Conservation (phyloP, 768 basidiomycete genomes). For the Gelatoporia subvermispora region DNA sequence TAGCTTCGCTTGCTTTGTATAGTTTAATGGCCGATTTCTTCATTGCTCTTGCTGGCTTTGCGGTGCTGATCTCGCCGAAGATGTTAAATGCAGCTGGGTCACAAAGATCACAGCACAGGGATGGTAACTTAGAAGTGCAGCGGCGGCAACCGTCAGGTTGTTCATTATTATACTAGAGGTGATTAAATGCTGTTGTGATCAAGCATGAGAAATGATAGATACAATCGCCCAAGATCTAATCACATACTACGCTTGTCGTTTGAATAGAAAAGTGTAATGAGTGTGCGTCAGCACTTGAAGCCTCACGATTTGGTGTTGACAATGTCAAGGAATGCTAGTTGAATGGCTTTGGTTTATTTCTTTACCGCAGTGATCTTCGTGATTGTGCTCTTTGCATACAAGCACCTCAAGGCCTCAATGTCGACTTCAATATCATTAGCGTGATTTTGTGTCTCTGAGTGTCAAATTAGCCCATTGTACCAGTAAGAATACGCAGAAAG, state of each 20-base stretch:
- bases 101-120: constrained; percentile 24
- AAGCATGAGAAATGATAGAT: not conserved
- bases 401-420: no score
- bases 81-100: constrained; percentile 7
- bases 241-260: constrained; percentile 13
- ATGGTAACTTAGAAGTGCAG: constrained; percentile 7
- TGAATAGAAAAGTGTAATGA: constrained; percentile 19
- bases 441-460: no score
- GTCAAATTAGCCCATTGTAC: no score
- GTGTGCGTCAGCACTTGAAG: constrained; percentile 16
- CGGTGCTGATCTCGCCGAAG: not conserved
- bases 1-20: not conserved
- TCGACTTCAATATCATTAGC: no score
- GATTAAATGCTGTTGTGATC: not conserved
- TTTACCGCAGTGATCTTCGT: no score
- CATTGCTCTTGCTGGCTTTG: not conserved
- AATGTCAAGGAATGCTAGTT: constrained; percentile 21
- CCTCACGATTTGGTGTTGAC: constrained; percentile 20
- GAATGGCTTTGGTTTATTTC: no score
- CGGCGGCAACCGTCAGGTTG: constrained; percentile 11
- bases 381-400: no score
- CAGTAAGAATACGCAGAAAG: no score
- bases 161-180: not conserved
- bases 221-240: no score
- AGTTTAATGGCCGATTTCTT: constrained; percentile 8